phyloP scores from a whole-genome alignment of 805 yeast genomes.

The Saturnispora hagleri region DNA sequence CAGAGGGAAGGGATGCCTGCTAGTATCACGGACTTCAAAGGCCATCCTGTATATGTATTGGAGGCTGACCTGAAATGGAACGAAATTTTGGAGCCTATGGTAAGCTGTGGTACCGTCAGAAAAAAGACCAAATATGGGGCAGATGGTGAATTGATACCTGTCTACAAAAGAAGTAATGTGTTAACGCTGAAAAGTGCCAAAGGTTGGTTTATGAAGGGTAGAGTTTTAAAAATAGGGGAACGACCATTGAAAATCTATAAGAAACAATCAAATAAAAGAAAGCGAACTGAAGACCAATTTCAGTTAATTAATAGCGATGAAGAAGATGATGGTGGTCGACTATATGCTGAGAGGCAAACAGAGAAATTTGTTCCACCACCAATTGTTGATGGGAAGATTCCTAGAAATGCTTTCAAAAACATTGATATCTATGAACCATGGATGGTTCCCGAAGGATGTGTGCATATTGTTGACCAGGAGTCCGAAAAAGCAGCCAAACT shows the following conservation, averaged over 20 bases:
- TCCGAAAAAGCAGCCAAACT: constrained; percentile 65
- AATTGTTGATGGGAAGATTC: constrained; percentile 54
- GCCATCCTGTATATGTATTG: constrained; percentile 79
- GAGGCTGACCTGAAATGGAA: constrained; percentile 65
- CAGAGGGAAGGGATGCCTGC: constrained; percentile 81
- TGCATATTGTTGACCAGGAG: constrained; percentile 43
- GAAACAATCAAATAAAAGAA: constrained; percentile 12
- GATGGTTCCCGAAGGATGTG: constrained; percentile 82
- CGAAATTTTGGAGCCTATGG: constrained; percentile 63
- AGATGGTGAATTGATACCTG: constrained; percentile 36
- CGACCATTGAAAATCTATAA: constrained; percentile 46
- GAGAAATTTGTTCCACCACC: constrained; percentile 60
- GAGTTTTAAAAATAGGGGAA: constrained; percentile 62
- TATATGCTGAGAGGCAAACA: constrained; percentile 77
- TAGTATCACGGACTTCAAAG: constrained; percentile 69
- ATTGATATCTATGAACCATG: constrained; percentile 67
- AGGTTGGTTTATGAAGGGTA: constrained; percentile 80
- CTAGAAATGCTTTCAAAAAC: constrained; percentile 73
- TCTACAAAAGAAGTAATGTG: constrained; percentile 62
- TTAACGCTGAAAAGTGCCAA: constrained; percentile 58
- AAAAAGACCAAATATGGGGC: constrained; percentile 32
- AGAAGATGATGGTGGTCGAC: constrained; percentile 45
- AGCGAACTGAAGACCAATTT: constrained; percentile 19
- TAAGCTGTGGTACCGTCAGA: constrained; percentile 64
- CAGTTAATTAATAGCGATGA: constrained; percentile 29